phyloP scores from a whole-genome alignment of 1,284 basidiomycete genomes.

The Neonothopanus nambi region DNA sequence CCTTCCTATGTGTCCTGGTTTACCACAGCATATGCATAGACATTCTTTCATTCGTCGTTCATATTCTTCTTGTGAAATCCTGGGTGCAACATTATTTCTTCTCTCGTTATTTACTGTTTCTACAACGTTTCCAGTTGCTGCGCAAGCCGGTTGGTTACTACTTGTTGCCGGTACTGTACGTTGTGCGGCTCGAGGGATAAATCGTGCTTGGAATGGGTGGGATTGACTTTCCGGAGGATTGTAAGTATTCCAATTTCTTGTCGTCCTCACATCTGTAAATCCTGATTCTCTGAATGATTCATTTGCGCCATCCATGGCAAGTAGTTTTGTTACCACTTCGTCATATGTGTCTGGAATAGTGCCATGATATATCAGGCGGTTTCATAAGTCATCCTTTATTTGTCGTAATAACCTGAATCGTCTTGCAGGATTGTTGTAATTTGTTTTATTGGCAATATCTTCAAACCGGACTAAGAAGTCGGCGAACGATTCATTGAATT shows the following conservation, averaged over 20 bases:
- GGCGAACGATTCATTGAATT: not conserved
- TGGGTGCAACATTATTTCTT: not conserved
- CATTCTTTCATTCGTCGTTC: not conserved
- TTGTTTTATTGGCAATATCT: too few relatives aligned
- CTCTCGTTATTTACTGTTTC: not conserved
- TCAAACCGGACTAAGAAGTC: slow-evolving; percentile 1
- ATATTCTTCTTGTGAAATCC: too few relatives aligned
- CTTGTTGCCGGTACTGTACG: not conserved
- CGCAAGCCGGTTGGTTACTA: too few relatives aligned
- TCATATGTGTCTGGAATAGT: not conserved
- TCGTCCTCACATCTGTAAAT: not conserved
- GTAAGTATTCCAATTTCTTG: not conserved
- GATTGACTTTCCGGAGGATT: not conserved
- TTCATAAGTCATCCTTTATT: not conserved
- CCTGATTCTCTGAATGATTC: not conserved
- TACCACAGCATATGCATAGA: not conserved
- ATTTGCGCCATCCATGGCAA: not conserved
- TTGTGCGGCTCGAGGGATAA: not conserved
- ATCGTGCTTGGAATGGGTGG: not conserved
- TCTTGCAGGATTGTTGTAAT: not conserved
- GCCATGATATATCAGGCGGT: not conserved
- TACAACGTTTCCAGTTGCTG: not conserved
- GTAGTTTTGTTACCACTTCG: not conserved
- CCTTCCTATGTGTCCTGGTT: too few relatives aligned
- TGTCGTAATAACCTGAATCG: not conserved